These are phyloP conservation scores for Tylopilus subfusipes DNA, from an alignment of 768 basidiomycete species.

Conservation along the genomic window DNA sequence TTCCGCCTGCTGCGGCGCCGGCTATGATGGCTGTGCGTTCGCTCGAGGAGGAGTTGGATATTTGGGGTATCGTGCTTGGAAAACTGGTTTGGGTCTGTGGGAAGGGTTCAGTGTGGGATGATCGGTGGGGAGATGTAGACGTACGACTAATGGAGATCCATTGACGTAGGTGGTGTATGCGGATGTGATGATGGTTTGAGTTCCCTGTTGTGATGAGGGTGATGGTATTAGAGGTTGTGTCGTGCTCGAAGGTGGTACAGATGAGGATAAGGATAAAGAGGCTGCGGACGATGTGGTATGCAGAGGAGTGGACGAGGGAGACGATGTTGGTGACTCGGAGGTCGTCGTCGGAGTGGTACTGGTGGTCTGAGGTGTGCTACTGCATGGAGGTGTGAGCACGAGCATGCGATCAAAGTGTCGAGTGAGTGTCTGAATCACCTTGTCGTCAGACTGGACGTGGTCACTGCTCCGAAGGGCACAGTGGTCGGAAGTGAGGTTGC, in stretches of 20 bases:
- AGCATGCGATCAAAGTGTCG: background rate
- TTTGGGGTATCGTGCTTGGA: conserved; percentile 19
- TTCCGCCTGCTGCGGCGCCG: conserved; percentile 38
- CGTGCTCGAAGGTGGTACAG: background rate
- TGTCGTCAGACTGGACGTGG: conserved; percentile 6
- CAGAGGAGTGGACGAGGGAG: background rate
- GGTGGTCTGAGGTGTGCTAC: conserved; percentile 4
- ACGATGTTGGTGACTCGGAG: background rate
- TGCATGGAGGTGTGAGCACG: background rate
- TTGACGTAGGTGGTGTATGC: conserved; percentile 16
- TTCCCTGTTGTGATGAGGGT: conserved; percentile 6
- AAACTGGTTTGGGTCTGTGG: conserved; percentile 12
- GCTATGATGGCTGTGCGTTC: conserved; percentile 41
- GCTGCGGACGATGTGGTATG: background rate
- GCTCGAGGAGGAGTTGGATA: background rate
- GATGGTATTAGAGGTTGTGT: conserved; percentile 2
- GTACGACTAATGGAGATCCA: conserved; percentile 16
- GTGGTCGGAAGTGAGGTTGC: background rate
- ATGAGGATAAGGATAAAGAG: background rate
- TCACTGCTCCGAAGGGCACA: background rate
- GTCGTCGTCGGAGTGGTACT: background rate
- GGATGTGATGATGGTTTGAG: conserved; percentile 18
- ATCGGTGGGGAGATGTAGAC: background rate
- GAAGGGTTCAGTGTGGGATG: background rate
- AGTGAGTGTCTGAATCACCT: conserved; percentile 20